Evolutionary conservation across 345 rosid species (phyloP), one percentile per base, ranked within the genome.

Genomic region (Pelargonium nanum): DNA sequence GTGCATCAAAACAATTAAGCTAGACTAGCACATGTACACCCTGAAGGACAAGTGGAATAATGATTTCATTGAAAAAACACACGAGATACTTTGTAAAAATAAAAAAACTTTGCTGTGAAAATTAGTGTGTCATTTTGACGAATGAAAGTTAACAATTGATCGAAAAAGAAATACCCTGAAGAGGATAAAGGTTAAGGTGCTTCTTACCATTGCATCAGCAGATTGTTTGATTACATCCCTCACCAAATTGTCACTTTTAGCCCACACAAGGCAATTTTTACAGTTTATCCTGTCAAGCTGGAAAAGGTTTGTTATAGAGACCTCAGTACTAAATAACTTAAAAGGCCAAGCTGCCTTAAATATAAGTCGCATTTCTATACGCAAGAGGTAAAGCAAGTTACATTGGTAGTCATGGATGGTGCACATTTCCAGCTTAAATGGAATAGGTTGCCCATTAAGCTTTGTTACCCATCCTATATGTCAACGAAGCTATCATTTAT

Each of bases 221-320:
- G 88, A 81, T 68, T 60, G 75, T 59, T 57, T 86, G 66, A 93
- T 81, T 24, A 93, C 56, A 56, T 84, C 99, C 71, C 87, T 87
- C 1, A 80, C 85, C 54, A 93, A 75, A 70, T 32, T 79, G 68
- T 93, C 99, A 6, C 91, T 87, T 81, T 93, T 93, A 15, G 94
- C 92, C 99, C 97, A 89, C 64, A 89, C 66, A 24, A 93, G 56
- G 72, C 99, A 93, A 45, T 81, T 89, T 68, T 69, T 74, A 72
- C 99, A 89, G 61, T 52, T 62, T 22, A 59, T 62, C 76, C 59
- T 78, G 69, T 70, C 73, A 51, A 89, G 80, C 99, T 93, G 86
- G 72, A 71, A 82, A 58, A 1, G 48, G 45, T 59, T 54, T 22
- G 58, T 45, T 26, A 24, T 55, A 26, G 32, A 50, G 51, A 26